Evolutionary conservation across 1,284 basidiomycete genomes (phyloP).

Genomic region (Rhodotorula sp.): DNA sequence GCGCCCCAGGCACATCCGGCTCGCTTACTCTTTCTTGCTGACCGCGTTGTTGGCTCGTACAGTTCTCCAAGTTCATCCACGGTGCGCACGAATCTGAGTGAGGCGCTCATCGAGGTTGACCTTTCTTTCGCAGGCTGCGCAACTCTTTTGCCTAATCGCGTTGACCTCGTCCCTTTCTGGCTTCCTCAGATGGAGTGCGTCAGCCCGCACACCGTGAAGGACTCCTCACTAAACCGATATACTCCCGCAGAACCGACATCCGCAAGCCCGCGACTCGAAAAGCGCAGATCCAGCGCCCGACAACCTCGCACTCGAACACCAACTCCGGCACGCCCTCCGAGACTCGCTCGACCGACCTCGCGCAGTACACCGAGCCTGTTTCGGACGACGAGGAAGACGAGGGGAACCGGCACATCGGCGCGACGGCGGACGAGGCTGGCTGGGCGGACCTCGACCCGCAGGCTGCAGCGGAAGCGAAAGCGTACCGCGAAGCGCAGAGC

Average conservation of each 20-base stretch:
- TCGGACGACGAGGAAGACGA: conserved; percentile 80
- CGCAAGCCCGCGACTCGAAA: conserved; percentile 65
- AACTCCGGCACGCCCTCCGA: conserved; percentile 41
- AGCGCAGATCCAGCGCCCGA: conserved; percentile 48
- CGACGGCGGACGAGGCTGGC: conserved; percentile 73
- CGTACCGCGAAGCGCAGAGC: conserved; percentile 73
- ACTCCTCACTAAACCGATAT: no score
- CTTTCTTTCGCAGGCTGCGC: conserved; percentile 65
- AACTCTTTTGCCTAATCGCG: conserved; percentile 84
- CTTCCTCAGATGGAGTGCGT: conserved; percentile 79
- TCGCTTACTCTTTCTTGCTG: no score
- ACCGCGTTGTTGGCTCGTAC: no score
- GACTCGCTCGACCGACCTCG: conserved; percentile 46
- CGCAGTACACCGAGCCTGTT: conserved; percentile 72
- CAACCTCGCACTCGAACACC: conserved; percentile 39
- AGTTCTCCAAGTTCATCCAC: conserved; percentile 79
- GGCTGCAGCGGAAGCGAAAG: conserved; percentile 61
- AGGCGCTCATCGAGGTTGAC: not conserved
- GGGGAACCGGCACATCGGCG: conserved; percentile 64
- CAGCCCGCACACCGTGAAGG: conserved; percentile 22
- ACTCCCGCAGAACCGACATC: conserved; percentile 72
- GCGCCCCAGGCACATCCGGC: no score
- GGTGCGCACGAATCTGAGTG: conserved; percentile 1
- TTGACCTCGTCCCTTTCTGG: conserved; percentile 99
- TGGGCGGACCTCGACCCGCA: conserved; percentile 69